A percentile compares a stretch with the other conserved stretches of the same genome.
Conservation (phyloP, 2,329 filamentous ascomycete genomes). For the Alternaria longipes region DNA sequence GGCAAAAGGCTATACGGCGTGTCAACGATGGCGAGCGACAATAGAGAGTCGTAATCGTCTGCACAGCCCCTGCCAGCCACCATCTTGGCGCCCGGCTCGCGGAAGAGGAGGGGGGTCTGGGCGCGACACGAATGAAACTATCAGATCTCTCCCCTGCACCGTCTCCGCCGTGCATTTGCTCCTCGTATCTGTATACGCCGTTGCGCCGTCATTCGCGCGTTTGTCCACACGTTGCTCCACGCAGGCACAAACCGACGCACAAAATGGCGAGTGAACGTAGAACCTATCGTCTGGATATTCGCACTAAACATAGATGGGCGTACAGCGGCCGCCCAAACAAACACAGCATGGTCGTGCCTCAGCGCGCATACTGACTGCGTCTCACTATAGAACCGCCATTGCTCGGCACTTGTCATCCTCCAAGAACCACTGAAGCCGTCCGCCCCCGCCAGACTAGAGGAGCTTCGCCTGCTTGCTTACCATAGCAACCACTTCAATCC, state of each 20-base stretch:
- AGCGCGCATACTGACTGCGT: slow-evolving; percentile 17
- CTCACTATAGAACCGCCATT: slow-evolving; percentile 13
- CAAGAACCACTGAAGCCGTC: not conserved
- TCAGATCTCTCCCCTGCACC: slow-evolving; percentile 8
- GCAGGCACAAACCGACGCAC: not conserved
- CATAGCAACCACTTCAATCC: slow-evolving; percentile 13
- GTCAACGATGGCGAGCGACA: slow-evolving; percentile 25
- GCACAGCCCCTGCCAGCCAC: slow-evolving; percentile 30
- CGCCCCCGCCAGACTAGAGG: not conserved
- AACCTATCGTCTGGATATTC: not conserved
- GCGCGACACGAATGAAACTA: slow-evolving; percentile 33
- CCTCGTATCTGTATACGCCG: slow-evolving; percentile 1
- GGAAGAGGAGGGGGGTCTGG: slow-evolving; percentile 26
- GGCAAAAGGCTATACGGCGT: slow-evolving; percentile 19
- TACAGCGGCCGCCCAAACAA: slow-evolving; percentile 7
- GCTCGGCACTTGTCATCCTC: slow-evolving; percentile 14
- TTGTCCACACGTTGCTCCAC: not conserved
- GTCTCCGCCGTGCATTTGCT: not conserved
- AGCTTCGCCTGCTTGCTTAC: slow-evolving; percentile 6
- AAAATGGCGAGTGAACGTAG: not conserved
- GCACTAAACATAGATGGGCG: slow-evolving; percentile 10
- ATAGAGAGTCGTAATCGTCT: slow-evolving; percentile 35
- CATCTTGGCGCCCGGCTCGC: slow-evolving; percentile 25
- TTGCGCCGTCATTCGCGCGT: not conserved
- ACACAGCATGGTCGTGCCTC: slow-evolving; percentile 9